Conservation (phyloP, 768 basidiomycete genomes). For the Russula emetica region DNA sequence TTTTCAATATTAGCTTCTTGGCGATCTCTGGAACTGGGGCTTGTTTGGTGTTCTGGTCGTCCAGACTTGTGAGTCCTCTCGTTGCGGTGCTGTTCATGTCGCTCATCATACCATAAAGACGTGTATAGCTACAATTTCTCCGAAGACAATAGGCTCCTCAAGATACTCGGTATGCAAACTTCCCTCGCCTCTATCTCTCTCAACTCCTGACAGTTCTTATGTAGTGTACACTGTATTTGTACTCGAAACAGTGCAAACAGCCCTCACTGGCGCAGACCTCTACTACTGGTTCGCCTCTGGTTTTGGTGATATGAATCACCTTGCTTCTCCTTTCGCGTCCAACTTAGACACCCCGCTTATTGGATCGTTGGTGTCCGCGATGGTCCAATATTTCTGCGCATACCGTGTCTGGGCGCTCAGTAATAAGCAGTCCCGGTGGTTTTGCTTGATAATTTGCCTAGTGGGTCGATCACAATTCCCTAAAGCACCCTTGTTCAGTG, state of each 20-base stretch:
- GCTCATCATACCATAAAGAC: constrained; percentile 5
- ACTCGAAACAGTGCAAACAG: constrained; percentile 31
- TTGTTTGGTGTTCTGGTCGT: constrained; percentile 32
- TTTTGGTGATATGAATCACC: constrained; percentile 31
- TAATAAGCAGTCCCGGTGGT: background rate
- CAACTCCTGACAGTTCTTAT: background rate
- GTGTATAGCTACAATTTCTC: constrained; percentile 19
- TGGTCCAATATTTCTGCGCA: constrained; percentile 12
- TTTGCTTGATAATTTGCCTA: constrained; percentile 4
- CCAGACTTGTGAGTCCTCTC: constrained; percentile 32
- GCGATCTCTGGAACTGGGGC: constrained; percentile 29
- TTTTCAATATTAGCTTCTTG: background rate
- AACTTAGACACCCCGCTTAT: constrained; percentile 20
- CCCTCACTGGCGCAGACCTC: constrained; percentile 31
- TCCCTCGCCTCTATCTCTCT: background rate
- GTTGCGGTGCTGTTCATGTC: background rate
- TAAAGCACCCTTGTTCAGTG: too few species aligned
- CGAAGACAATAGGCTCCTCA: background rate
- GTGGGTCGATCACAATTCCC: background rate
- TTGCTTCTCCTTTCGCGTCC: constrained; percentile 26
- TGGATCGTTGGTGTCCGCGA: constrained; percentile 4
- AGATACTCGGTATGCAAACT: constrained; percentile 6
- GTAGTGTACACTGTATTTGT: constrained; percentile 32
- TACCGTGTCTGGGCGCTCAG: constrained; percentile 13
- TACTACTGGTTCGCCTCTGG: constrained; percentile 33